Evolutionary conservation across 1,284 basidiomycete genomes (phyloP), one percentile per base, ranked within the genome.

Genomic region (Ceratobasidium sp.): DNA sequence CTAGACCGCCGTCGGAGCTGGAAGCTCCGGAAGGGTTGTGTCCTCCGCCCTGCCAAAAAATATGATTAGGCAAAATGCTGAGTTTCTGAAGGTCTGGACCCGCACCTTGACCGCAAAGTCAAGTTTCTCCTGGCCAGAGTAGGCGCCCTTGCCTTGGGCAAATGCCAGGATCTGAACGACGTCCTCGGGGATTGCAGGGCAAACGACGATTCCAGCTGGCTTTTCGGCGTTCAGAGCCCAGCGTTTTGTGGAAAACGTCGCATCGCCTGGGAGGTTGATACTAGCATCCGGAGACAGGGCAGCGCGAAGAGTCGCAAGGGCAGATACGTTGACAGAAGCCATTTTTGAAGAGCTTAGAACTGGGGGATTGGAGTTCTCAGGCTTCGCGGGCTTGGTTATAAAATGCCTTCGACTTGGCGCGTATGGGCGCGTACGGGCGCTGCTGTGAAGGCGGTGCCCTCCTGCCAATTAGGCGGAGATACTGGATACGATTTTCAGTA

Each of bases 1-100:
- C 57, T 2, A 78, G 37, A 8, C 77, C 77, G 1, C 77, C 77
- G 17, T 75, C 76, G 2, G 71, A 61, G 49, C 76, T 68, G 19
- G 78, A 78, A 5, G 70, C 56, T 0, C 70, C 71, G n/a, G 57
- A 64, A 17, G 76, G 73, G 29, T 19, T 49, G 44, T 78, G 78
- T 5, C 78, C 67, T 8, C 78, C 78, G 29, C 78, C 65, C 71
- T 65, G 32, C 37, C 54, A 37, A 49, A 44, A 37, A 29, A 43
- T n/a, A 37, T 1, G 29, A n/a, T 54, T 9, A 52, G 25, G 19
- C 25, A 65, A 15, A 43, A n/a, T 56, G 34, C 66, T 19, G 64
- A 40, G 25, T n/a, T 49, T 61, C 19, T n/a, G 22, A 29, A 34
- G 13, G 32, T 17, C 49, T 46, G 25, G 15, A 25, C 44, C 29